Conservation (phyloP, 495 filamentous ascomycete species). For the Astrocystis sublimbata region DNA sequence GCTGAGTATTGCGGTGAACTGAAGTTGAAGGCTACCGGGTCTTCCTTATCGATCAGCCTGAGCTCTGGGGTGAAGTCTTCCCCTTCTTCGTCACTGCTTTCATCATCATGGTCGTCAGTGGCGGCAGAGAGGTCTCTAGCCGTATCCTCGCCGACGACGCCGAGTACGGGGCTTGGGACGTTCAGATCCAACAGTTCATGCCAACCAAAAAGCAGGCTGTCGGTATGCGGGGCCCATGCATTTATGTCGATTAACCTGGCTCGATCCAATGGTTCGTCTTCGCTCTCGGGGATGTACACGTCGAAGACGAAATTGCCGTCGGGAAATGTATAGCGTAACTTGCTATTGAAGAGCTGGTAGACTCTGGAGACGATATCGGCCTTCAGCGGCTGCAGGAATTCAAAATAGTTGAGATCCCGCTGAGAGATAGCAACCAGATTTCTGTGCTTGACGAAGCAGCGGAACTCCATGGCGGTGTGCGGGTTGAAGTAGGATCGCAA, state of each 20-base stretch:
- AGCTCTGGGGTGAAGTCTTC: constrained; percentile 70
- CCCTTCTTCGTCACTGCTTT: constrained; percentile 22
- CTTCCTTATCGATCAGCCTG: constrained; percentile 75
- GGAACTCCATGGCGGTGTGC: constrained; percentile 89
- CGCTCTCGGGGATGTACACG: constrained; percentile 80
- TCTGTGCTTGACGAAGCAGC: constrained; percentile 84
- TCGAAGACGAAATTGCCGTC: constrained; percentile 88
- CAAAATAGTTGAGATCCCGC: constrained; percentile 86
- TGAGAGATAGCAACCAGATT: constrained; percentile 82
- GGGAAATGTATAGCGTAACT: constrained; percentile 73
- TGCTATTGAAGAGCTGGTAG: constrained; percentile 70
- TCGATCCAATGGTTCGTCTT: constrained; percentile 52
- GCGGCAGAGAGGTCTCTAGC: constrained; percentile 25
- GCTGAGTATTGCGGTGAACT: constrained; percentile 86
- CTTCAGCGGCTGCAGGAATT: constrained; percentile 70
- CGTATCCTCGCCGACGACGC: constrained; percentile 41
- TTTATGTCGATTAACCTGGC: constrained; percentile 94
- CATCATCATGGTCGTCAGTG: neutral
- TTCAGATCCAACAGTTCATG: constrained; percentile 74
- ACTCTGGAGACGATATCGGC: constrained; percentile 62
- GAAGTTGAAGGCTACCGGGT: constrained; percentile 85
- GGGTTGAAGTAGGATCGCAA: constrained; percentile 84
- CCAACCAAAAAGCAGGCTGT: constrained; percentile 89
- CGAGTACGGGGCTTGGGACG: constrained; percentile 53
- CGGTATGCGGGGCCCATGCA: constrained; percentile 88